Percentiles rank a stretch among this genome's conserved stretches.
Evolutionary conservation across 2,329 filamentous ascomycete species (phyloP).

Genomic region (Ascochyta pisi): DNA sequence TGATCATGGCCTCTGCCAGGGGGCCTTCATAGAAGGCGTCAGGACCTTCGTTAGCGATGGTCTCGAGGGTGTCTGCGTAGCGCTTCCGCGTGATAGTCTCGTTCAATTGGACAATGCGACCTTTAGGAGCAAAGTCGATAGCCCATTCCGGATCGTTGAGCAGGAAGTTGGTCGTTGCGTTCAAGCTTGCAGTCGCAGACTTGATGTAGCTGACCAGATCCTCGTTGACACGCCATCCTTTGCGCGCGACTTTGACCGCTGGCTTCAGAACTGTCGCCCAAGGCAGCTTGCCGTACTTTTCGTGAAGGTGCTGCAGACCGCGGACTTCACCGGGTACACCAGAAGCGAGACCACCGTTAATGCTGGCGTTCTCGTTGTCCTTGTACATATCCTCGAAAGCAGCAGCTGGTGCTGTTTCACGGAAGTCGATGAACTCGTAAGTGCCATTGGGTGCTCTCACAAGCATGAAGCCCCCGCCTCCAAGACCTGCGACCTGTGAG

Average conservation of each 20-base stretch:
- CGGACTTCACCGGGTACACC: conserved; percentile 77
- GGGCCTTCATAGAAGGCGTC: conserved; percentile 77
- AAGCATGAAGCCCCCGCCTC: conserved; percentile 89
- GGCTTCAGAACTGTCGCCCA: conserved; percentile 73
- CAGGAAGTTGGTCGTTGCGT: conserved; percentile 67
- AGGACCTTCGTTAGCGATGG: conserved; percentile 74
- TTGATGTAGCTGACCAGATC: conserved; percentile 80
- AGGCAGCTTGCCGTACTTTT: conserved; percentile 66
- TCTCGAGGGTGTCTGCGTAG: conserved; percentile 80
- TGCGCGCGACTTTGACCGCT: conserved; percentile 71
- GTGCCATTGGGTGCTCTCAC: conserved; percentile 74
- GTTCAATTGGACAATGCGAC: conserved; percentile 72
- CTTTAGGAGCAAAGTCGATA: conserved; percentile 85
- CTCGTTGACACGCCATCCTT: conserved; percentile 67
- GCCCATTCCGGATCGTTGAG: conserved; percentile 80
- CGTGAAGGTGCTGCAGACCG: conserved; percentile 80
- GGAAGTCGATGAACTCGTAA: conserved; percentile 88
- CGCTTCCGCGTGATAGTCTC: conserved; percentile 81
- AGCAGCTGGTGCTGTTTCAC: conserved; percentile 84
- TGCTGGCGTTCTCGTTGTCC: conserved; percentile 70
- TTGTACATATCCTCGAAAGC: conserved; percentile 86
- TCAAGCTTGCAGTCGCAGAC: conserved; percentile 45
- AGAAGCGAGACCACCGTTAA: conserved; percentile 72
- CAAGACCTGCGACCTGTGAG: conserved; percentile 65
- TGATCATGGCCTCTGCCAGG: conserved; percentile 76